Conservation (phyloP, 2,329 filamentous ascomycete genomes). For the Coleophoma crateriformis region DNA sequence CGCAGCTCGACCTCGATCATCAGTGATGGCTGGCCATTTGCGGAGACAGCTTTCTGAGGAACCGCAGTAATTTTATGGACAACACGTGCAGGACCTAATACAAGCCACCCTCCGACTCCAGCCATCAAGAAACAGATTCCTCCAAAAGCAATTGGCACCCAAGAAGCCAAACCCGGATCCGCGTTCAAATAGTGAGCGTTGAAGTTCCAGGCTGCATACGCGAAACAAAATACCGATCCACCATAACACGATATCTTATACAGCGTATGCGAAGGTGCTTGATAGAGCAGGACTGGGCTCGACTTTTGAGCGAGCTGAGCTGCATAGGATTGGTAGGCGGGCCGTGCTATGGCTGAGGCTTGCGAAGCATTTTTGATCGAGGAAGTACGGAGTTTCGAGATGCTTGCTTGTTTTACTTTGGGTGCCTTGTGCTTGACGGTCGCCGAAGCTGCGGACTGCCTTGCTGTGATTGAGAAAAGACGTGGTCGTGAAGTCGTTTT, state of each 20-base stretch:
- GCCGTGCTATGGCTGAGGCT: too few species aligned
- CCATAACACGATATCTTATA: constrained; percentile 56
- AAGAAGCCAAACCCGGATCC: constrained; percentile 45
- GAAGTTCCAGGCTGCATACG: constrained; percentile 44
- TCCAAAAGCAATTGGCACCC: constrained; percentile 52
- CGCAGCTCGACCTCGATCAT: constrained; percentile 43
- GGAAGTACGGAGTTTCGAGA: background rate
- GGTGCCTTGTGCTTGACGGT: background rate
- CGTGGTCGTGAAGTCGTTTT: constrained; percentile 9
- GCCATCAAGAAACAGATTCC: constrained; percentile 55
- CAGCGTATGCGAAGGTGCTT: constrained; percentile 57
- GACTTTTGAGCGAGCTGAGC: constrained; percentile 48
- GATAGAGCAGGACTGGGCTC: constrained; percentile 56
- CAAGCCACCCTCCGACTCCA: constrained; percentile 52
- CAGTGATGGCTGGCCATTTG: constrained; percentile 21
- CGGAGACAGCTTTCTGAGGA: constrained; percentile 8
- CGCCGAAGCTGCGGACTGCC: background rate
- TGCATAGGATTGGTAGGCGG: constrained; percentile 39
- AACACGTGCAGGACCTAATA: constrained; percentile 51
- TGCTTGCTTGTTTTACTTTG: background rate
- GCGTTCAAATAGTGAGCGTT: constrained; percentile 42
- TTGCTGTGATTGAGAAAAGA: background rate
- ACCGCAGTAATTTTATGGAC: constrained; percentile 36
- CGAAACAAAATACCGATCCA: constrained; percentile 46
- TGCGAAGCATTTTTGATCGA: too few species aligned